phyloP scores from a whole-genome alignment of 2,329 filamentous ascomycete species.

The Colletotrichum orchidophilum region DNA sequence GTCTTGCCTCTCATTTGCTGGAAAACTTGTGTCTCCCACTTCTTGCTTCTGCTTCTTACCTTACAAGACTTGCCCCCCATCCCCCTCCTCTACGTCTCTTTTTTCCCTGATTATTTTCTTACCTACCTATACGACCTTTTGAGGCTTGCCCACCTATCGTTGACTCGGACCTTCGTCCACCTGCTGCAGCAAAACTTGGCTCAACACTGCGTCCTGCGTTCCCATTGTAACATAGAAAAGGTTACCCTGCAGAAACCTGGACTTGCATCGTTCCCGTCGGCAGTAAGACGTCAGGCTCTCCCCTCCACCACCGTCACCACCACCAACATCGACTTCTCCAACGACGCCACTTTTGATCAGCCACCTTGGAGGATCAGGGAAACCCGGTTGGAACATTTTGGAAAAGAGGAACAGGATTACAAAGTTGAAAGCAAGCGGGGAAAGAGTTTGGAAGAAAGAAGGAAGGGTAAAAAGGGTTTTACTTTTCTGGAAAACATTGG shows the following conservation, averaged over 20 bases:
- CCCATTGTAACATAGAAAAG: not conserved
- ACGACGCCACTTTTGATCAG: slow-evolving; percentile 17
- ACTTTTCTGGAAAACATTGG: not conserved
- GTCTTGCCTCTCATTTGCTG: slow-evolving; percentile 15
- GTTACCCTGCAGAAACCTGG: slow-evolving; percentile 23
- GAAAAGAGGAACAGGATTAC: not conserved
- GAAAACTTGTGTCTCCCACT: not conserved
- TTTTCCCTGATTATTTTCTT: not conserved
- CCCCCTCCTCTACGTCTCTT: not conserved
- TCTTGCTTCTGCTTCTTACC: not conserved
- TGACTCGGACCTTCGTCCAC: not conserved
- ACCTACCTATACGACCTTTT: not conserved
- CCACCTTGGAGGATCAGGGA: slow-evolving; percentile 1
- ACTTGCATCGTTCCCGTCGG: slow-evolving; percentile 1
- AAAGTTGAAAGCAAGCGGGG: not conserved
- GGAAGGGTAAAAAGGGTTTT: not conserved
- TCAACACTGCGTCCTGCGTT: not conserved
- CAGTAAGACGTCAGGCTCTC: slow-evolving; percentile 24
- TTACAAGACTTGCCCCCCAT: not conserved
- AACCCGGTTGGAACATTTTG: not conserved
- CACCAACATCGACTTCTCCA: not conserved
- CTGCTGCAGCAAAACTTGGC: slow-evolving; percentile 13
- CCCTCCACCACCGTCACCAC: not conserved
- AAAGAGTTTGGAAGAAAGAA: not conserved
- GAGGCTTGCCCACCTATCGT: not conserved